Evolutionary conservation across 805 yeast species (phyloP).

Genomic region (Metschnikowia cubensis): DNA sequence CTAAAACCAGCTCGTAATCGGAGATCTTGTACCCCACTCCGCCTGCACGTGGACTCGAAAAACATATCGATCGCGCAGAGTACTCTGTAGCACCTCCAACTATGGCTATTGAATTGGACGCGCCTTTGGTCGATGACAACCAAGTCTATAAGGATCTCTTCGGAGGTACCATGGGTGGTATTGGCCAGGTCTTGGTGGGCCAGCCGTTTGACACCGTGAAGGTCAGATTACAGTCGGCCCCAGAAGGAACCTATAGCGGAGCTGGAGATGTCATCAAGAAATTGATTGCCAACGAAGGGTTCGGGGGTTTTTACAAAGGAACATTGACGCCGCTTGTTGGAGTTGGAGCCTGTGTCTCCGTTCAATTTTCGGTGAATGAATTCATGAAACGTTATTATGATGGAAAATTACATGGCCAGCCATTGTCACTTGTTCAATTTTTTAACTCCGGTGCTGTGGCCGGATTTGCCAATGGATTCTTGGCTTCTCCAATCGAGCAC

Average conservation of each 20-base stretch:
- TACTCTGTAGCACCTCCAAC: background rate
- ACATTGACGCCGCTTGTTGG: slow-evolving; percentile 45
- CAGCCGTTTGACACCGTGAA: slow-evolving; percentile 96
- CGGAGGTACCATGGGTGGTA: slow-evolving; percentile 94
- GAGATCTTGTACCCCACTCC: background rate
- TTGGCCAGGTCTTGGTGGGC: slow-evolving; percentile 92
- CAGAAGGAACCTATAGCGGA: slow-evolving; percentile 68
- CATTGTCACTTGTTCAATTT: slow-evolving; percentile 59
- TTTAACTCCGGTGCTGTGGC: slow-evolving; percentile 87
- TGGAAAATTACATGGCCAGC: slow-evolving; percentile 40
- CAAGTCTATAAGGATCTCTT: slow-evolving; percentile 71
- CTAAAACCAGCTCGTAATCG: background rate
- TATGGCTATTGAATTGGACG: slow-evolving; percentile 44
- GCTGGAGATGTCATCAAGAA: slow-evolving; percentile 74
- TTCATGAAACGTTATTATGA: slow-evolving; percentile 80
- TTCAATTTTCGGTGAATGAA: slow-evolving; percentile 94
- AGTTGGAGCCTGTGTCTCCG: slow-evolving; percentile 95
- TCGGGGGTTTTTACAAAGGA: slow-evolving; percentile 42
- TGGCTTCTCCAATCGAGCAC: slow-evolving; percentile 94
- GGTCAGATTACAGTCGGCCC: slow-evolving; percentile 86
- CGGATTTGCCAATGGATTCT: slow-evolving; percentile 82
- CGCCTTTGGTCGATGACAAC: slow-evolving; percentile 31
- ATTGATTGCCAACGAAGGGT: slow-evolving; percentile 48
- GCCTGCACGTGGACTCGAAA: slow-evolving; percentile 1
- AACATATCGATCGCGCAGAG: slow-evolving; percentile 3